A percentile compares a stretch with the other conserved stretches of the same genome.
phyloP scores from a whole-genome alignment of 306 rosid species.

The Prunus dulcis region DNA sequence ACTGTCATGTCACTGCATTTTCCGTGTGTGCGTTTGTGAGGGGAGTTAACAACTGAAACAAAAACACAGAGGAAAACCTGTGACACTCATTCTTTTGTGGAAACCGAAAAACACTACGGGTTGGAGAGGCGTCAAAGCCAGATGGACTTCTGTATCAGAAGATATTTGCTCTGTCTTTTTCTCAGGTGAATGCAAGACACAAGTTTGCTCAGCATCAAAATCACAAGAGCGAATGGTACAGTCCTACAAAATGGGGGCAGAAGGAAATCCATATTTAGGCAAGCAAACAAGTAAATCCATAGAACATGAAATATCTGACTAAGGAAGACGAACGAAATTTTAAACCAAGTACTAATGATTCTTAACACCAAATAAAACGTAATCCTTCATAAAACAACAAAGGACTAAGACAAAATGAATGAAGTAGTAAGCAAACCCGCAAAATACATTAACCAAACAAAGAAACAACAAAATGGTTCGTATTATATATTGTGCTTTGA shows the following conservation, averaged over 20 bases:
- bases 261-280: slow-evolving; percentile 9
- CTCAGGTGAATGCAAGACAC: slow-evolving; percentile 93
- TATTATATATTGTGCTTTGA: not conserved
- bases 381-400: not conserved
- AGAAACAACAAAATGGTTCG: not conserved
- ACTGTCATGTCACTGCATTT: not conserved
- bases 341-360: not conserved
- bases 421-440: not conserved
- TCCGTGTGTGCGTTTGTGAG: not conserved
- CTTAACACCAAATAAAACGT: not conserved
- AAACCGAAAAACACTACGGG: slow-evolving; percentile 91
- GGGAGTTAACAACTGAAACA: not conserved
- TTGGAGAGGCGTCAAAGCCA: slow-evolving; percentile 90
- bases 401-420: not conserved
- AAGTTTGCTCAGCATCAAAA: slow-evolving; percentile 96
- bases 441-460: not conserved
- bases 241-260: slow-evolving; percentile 57
- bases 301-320: not conserved
- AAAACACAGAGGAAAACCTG: slow-evolving; percentile 51
- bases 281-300: slow-evolving; percentile 18
- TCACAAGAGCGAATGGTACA: slow-evolving; percentile 96
- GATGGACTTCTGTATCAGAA: slow-evolving; percentile 86
- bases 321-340: not conserved
- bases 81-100: slow-evolving; percentile 90
- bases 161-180: slow-evolving; percentile 77